phyloP scores from a whole-genome alignment of 139 green algal genomes.

The Picochlorum sp. region DNA sequence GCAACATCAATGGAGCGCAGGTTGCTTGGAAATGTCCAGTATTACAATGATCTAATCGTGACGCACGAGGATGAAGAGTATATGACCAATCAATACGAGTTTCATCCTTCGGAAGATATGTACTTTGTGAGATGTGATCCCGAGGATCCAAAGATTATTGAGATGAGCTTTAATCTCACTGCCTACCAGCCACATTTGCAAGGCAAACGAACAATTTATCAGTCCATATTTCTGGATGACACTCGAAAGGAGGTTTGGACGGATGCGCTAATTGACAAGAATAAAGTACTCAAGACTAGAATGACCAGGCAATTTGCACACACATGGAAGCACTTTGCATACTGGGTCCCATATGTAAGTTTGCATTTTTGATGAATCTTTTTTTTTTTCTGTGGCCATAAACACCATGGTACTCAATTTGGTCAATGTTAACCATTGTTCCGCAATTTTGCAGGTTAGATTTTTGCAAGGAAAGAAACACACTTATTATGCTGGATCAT shows the following conservation, averaged over 20 bases:
- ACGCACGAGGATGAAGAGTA: constrained; percentile 56
- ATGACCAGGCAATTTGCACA: constrained; percentile 61
- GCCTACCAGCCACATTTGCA: constrained; percentile 53
- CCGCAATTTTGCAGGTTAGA: constrained; percentile 13
- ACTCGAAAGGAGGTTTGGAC: constrained; percentile 32
- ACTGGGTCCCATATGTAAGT: constrained; percentile 50
- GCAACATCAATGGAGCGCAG: constrained; percentile 35
- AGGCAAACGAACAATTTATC: constrained; percentile 34
- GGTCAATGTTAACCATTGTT: no score
- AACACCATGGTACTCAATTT: background rate
- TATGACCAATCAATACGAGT: constrained; percentile 48
- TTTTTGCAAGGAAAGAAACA: constrained; percentile 36
- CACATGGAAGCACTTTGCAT: constrained; percentile 55
- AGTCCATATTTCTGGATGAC: constrained; percentile 55
- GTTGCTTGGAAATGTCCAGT: constrained; percentile 44
- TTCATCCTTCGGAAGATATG: constrained; percentile 42
- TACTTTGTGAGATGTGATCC: constrained; percentile 61
- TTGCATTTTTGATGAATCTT: constrained; percentile 8
- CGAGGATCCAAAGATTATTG: constrained; percentile 33
- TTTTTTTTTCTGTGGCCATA: background rate
- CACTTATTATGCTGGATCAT: constrained; percentile 41
- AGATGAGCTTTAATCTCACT: constrained; percentile 65
- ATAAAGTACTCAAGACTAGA: constrained; percentile 30
- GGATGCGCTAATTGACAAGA: constrained; percentile 23
- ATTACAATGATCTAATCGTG: constrained; percentile 57